Percentiles rank a stretch among this genome's conserved stretches.
These are phyloP conservation scores for Pyrenochaeta sp. DNA, from an alignment of 2,329 filamentous ascomycete genomes.

Conservation along the genomic window DNA sequence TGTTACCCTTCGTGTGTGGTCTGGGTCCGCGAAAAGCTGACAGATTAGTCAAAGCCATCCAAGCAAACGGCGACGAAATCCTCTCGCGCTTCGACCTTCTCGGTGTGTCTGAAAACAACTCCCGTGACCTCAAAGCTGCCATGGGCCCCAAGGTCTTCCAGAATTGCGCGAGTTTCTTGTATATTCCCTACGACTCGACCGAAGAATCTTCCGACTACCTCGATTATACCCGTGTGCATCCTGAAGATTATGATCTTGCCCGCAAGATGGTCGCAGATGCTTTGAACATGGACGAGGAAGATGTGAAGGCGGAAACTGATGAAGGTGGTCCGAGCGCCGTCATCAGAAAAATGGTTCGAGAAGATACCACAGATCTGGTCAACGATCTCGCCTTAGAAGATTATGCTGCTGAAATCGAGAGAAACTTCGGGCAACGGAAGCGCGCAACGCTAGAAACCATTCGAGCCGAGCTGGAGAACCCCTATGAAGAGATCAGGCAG, in stretches of 20 bases:
- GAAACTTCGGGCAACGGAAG: constrained; percentile 92
- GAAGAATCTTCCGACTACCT: constrained; percentile 87
- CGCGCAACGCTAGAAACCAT: constrained; percentile 96
- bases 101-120: constrained; percentile 80
- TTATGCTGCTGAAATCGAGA: constrained; percentile 94
- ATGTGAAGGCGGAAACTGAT: constrained; percentile 92
- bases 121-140: constrained; percentile 45
- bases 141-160: constrained; percentile 93
- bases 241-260: constrained; percentile 97
- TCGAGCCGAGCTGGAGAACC: constrained; percentile 87
- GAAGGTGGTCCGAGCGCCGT: constrained; percentile 90
- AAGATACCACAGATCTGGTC: constrained; percentile 92
- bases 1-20: constrained; percentile 90
- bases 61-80: constrained; percentile 86
- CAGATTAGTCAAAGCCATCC: constrained; percentile 86
- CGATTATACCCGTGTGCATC: constrained; percentile 96
- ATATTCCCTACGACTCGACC: constrained; percentile 84
- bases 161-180: constrained; percentile 96
- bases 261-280: constrained; percentile 99
- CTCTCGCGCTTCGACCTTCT: constrained; percentile 86
- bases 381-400: constrained; percentile 96
- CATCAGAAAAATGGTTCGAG: constrained; percentile 92
- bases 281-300: constrained; percentile 94
- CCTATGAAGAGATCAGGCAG: constrained; percentile 92
- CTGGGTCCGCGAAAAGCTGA: constrained; percentile 91